These are phyloP conservation scores for Quillaja saponaria DNA, from an alignment of 306 rosid genomes.

Conservation along the genomic window DNA sequence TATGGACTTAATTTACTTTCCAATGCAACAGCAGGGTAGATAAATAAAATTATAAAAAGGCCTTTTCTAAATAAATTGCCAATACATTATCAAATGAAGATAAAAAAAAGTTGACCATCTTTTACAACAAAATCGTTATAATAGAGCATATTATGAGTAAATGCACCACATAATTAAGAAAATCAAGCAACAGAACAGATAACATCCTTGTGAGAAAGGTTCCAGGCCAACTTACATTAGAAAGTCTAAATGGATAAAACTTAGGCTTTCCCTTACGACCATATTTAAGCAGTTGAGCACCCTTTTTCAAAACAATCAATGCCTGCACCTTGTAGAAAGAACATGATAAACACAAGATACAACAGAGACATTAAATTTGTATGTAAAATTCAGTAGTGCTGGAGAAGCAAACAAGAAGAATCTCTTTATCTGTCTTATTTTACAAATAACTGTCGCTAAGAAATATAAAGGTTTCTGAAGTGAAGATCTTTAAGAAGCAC, in stretches of 20 bases:
- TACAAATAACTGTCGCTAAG: slow-evolving; percentile 3
- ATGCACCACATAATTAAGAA: not conserved
- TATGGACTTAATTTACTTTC: no score
- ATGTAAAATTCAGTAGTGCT: slow-evolving; percentile 11
- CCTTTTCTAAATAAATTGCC: no score
- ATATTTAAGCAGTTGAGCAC: slow-evolving; percentile 91
- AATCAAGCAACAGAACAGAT: not conserved
- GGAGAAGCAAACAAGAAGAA: slow-evolving; percentile 3
- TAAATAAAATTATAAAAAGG: no score
- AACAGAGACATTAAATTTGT: not conserved
- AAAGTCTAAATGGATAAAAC: slow-evolving; percentile 89
- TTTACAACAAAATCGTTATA: not conserved
- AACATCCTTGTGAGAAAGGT: slow-evolving; percentile 22
- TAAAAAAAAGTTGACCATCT: no score
- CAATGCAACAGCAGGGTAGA: no score
- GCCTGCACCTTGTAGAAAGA: slow-evolving; percentile 56
- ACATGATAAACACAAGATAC: slow-evolving; percentile 27
- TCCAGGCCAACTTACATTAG: slow-evolving; percentile 61
- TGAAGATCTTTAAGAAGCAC: not conserved
- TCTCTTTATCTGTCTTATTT: not conserved
- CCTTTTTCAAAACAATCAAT: slow-evolving; percentile 80
- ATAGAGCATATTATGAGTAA: not conserved
- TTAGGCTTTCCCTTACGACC: slow-evolving; percentile 99
- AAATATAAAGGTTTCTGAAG: slow-evolving; percentile 12
- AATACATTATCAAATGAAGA: no score